phyloP scores from a whole-genome alignment of 208 protist species.

The Leishmania guyanensis region DNA sequence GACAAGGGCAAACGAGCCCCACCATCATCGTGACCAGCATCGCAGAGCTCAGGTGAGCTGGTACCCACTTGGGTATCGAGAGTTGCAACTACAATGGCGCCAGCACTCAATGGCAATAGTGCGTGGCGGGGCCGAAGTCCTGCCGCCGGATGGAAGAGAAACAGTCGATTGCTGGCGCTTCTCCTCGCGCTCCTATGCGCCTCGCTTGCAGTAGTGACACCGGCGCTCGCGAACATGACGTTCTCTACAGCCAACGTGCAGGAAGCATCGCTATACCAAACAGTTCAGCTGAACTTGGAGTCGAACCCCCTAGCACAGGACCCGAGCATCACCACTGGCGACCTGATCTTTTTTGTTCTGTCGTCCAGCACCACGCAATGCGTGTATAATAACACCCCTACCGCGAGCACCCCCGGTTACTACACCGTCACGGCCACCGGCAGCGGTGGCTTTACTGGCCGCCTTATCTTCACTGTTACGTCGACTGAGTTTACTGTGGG shows the following conservation, averaged over 20 bases:
- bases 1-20: background rate
- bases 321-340: slow-evolving; percentile 53
- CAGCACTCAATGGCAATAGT: background rate
- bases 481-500: slow-evolving; percentile 53
- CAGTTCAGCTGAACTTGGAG: slow-evolving; percentile 53
- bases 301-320: slow-evolving; percentile 65
- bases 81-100: background rate
- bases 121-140: background rate
- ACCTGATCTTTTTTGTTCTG: slow-evolving; percentile 72
- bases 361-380: slow-evolving; percentile 14
- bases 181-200: background rate
- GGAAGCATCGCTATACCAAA: slow-evolving; percentile 84
- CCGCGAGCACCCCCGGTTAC: slow-evolving; percentile 20
- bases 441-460: slow-evolving; percentile 48
- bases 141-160: background rate
- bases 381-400: slow-evolving; percentile 22
- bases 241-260: slow-evolving; percentile 71
- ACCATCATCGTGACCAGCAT: background rate
- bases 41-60: background rate
- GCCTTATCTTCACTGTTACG: slow-evolving; percentile 35
- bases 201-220: slow-evolving; percentile 5
- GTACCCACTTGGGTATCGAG: background rate
- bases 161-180: background rate
- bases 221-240: slow-evolving; percentile 49
- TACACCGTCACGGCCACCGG: slow-evolving; percentile 48